These are phyloP conservation scores for Daedaleopsis sinensis DNA, from an alignment of 768 basidiomycete genomes.

Conservation along the genomic window DNA sequence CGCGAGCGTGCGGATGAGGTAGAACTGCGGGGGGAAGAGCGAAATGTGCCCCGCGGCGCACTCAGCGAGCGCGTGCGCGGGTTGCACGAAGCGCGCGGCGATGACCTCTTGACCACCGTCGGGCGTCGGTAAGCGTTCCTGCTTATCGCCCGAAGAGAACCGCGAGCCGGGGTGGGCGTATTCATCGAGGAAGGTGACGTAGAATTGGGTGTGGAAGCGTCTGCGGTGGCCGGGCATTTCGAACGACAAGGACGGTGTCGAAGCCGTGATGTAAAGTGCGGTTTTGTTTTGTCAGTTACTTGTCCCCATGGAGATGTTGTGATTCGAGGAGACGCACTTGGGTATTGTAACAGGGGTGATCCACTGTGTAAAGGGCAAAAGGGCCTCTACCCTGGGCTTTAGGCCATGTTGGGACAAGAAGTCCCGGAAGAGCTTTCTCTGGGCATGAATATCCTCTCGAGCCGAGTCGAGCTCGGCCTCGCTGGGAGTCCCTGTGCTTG, in stretches of 20 bases:
- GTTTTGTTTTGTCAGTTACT: background rate
- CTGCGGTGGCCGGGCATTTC: slow-evolving; percentile 41
- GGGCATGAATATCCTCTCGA: slow-evolving; percentile 58
- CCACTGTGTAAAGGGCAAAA: slow-evolving; percentile 78
- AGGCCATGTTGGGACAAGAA: slow-evolving; percentile 55
- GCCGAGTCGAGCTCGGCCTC: slow-evolving; percentile 52
- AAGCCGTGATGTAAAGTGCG: background rate
- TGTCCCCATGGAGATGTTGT: background rate
- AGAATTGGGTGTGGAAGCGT: slow-evolving; percentile 75
- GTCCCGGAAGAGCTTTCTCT: slow-evolving; percentile 49
- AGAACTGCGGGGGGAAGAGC: slow-evolving; percentile 77
- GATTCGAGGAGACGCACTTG: slow-evolving; percentile 39
- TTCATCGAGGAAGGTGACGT: slow-evolving; percentile 58
- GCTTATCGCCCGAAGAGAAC: slow-evolving; percentile 55
- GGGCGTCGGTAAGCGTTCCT: slow-evolving; percentile 64
- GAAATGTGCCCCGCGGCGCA: slow-evolving; percentile 52
- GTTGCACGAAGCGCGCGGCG: slow-evolving; percentile 66
- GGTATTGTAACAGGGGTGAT: slow-evolving; percentile 61
- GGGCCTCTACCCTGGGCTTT: slow-evolving; percentile 43
- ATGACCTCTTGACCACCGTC: slow-evolving; percentile 75
- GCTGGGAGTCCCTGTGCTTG: slow-evolving; percentile 28
- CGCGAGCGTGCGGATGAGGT: slow-evolving; percentile 64
- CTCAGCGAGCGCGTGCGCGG: slow-evolving; percentile 52
- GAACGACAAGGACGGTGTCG: too few relatives aligned
- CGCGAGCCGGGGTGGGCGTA: slow-evolving; percentile 49